Percentiles rank a stretch among this genome's conserved stretches.
Evolutionary conservation across 306 rosid species (phyloP).

Genomic region (Medicago arabica): DNA sequence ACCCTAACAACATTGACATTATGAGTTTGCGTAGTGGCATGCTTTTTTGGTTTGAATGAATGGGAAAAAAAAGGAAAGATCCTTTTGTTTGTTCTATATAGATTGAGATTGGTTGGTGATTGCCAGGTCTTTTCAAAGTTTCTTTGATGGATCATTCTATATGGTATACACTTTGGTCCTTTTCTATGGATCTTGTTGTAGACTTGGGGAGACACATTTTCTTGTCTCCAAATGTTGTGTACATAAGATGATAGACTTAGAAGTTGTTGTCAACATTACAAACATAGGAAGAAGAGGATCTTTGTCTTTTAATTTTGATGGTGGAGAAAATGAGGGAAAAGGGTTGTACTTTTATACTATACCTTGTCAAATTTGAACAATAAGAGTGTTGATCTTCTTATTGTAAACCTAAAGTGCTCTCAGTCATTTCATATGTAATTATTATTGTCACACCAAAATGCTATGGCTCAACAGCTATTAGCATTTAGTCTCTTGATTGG

Average conservation of each 20-base stretch:
- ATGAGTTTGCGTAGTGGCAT: slow-evolving; percentile 54
- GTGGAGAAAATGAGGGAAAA: slow-evolving; percentile 32
- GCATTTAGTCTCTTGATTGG: slow-evolving; percentile 25
- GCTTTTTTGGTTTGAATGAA: slow-evolving; percentile 52
- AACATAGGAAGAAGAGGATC: slow-evolving; percentile 30
- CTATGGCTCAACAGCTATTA: not conserved
- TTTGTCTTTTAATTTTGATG: slow-evolving; percentile 29
- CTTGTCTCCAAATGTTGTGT: slow-evolving; percentile 64
- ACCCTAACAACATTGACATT: slow-evolving; percentile 49
- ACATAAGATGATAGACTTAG: slow-evolving; percentile 54
- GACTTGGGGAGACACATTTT: slow-evolving; percentile 57
- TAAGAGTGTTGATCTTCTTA: slow-evolving; percentile 51
- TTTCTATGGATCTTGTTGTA: slow-evolving; percentile 59
- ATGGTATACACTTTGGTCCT: slow-evolving; percentile 42
- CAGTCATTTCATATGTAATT: slow-evolving; percentile 4
- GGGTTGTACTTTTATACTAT: slow-evolving; percentile 50
- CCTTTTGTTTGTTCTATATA: slow-evolving; percentile 55
- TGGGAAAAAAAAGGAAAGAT: slow-evolving; percentile 51
- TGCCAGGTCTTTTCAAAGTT: slow-evolving; percentile 54
- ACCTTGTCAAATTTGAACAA: slow-evolving; percentile 60
- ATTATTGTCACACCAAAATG: slow-evolving; percentile 21
- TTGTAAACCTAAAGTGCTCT: slow-evolving; percentile 32
- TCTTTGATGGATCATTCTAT: slow-evolving; percentile 51
- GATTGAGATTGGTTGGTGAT: slow-evolving; percentile 56
- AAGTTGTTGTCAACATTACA: slow-evolving; percentile 39